Percentiles rank a stretch among this genome's conserved stretches.
Conservation (phyloP, 2,329 filamentous ascomycete species). For the Diaporthe sp. region DNA sequence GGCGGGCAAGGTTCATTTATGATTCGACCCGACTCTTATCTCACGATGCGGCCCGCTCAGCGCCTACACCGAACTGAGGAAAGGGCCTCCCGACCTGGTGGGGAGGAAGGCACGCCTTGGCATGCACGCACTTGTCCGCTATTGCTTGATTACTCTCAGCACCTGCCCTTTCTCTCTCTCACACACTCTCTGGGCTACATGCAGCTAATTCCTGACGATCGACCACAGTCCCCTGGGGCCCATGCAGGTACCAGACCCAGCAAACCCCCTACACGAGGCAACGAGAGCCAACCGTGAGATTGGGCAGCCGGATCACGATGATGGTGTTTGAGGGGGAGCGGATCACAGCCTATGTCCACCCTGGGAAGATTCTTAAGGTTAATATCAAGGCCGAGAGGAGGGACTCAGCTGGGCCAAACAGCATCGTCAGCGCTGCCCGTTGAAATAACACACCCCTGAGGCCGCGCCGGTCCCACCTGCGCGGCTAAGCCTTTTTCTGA, state of each 20-base stretch:
- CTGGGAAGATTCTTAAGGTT: constrained; percentile 27
- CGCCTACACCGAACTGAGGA: constrained; percentile 13
- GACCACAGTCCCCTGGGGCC: background rate
- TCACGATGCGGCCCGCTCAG: constrained; percentile 28
- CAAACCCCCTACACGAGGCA: background rate
- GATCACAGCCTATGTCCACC: background rate
- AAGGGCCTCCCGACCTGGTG: constrained; percentile 31
- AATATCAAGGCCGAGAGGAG: constrained; percentile 9
- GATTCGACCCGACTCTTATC: constrained; percentile 24
- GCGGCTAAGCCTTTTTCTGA: constrained; percentile 21
- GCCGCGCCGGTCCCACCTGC: background rate
- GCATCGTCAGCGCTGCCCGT: background rate
- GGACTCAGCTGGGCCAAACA: background rate
- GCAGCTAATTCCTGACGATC: constrained; percentile 11
- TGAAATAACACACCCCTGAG: constrained; percentile 18
- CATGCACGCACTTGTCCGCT: constrained; percentile 10
- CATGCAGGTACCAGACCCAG: constrained; percentile 9
- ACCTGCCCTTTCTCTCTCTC: background rate
- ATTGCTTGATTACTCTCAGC: constrained; percentile 6
- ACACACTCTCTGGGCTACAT: background rate
- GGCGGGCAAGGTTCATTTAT: constrained; percentile 15
- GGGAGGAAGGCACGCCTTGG: constrained; percentile 8
- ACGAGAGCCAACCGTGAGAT: constrained; percentile 4
- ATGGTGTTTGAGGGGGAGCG: background rate
- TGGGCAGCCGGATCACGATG: background rate